Conservation (phyloP, 2,329 filamentous ascomycete genomes). For the Monosporascus ibericus region DNA sequence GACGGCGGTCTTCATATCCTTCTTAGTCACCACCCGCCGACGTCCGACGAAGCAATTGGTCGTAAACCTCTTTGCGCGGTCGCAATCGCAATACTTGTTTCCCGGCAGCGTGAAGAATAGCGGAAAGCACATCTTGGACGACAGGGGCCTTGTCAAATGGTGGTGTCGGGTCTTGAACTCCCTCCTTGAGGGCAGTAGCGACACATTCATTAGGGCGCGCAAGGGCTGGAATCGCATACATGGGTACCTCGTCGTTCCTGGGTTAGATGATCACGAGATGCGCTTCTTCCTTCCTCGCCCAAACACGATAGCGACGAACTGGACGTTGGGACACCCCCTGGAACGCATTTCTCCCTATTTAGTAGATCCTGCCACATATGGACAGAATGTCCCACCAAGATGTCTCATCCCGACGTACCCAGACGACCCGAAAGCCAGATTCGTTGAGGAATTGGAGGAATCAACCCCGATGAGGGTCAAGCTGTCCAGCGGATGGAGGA, state of each 20-base stretch:
- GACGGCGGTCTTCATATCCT: conserved; percentile 68
- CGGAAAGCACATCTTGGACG: conserved; percentile 86
- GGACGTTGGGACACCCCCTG: conserved; percentile 69
- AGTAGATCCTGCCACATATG: conserved; percentile 37
- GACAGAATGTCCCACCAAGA: conserved; percentile 59
- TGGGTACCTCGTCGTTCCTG: conserved; percentile 82
- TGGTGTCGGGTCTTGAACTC: conserved; percentile 88
- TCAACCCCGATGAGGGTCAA: conserved; percentile 49
- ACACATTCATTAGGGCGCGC: conserved; percentile 22
- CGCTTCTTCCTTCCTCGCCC: conserved; percentile 67
- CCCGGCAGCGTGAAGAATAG: conserved; percentile 81
- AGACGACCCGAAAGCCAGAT: conserved; percentile 91
- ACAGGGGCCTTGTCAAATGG: conserved; percentile 86
- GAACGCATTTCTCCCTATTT: conserved; percentile 57
- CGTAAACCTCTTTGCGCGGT: conserved; percentile 84
- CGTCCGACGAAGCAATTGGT: conserved; percentile 63
- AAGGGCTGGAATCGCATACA: conserved; percentile 46
- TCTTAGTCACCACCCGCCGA: conserved; percentile 62
- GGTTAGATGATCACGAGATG: conserved; percentile 76
- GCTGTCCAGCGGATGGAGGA: conserved; percentile 69
- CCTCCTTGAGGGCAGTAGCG: conserved; percentile 47
- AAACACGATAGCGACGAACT: conserved; percentile 45
- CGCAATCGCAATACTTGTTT: conserved; percentile 92
- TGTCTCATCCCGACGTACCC: conserved; percentile 87
- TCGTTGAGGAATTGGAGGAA: conserved; percentile 81